Base-by-base conservation (phyloP, 1,284 basidiomycete genomes). In the Fomitiporia mediterranea region DNA sequence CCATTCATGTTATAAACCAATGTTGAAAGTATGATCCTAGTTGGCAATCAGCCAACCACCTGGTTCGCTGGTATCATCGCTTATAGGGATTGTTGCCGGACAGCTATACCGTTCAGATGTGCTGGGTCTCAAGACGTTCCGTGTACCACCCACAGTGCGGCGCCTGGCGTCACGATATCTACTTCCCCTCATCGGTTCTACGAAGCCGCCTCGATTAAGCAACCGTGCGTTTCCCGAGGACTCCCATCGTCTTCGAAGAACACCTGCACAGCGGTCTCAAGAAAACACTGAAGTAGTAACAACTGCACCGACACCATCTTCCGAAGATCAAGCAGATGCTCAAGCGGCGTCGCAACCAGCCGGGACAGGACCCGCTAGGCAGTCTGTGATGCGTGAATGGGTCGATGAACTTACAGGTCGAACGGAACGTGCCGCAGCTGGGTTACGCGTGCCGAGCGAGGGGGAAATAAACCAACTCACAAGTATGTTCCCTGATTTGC, bases 401-500 rank as follows among this genome's bases (percentile, higher is more conserved):
- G 86, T 93, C 35, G 79, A 86, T 59, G 87, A 88, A 64, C 69
- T 93, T 61, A 88, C 87, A 1, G 89, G 88, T 3, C 72, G 84
- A 61, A 67, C 77, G 43, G 76, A 79, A 49, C 68, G 78, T 65
- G 54, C 63, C 53, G 54, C 68, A 52, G 46, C 76, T 47, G 77
- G 84, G 27, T 75, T 89, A 52, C 79, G 88, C 47, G 83, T 84
- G 13, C 87, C 91, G 1, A 78, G 77, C 39, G 88, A 91, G 44
- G 72, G 78, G 30, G 91, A 94, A 71, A 88, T 94, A 48, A 70
- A 74, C 19, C 84, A 88, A 47, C 66, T 94, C 59, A 81, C 80
- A 49, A 78, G 71, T 53, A 93, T 95, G 87, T 95, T 95, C 68
- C 91, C 92, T 15, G 82, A 89, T 66, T 67, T 91, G 32, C 78